Percentiles rank a stretch among this genome's conserved stretches.
Evolutionary conservation across 2,329 filamentous ascomycete species (phyloP).

Genomic region (Fusarium siculi): DNA sequence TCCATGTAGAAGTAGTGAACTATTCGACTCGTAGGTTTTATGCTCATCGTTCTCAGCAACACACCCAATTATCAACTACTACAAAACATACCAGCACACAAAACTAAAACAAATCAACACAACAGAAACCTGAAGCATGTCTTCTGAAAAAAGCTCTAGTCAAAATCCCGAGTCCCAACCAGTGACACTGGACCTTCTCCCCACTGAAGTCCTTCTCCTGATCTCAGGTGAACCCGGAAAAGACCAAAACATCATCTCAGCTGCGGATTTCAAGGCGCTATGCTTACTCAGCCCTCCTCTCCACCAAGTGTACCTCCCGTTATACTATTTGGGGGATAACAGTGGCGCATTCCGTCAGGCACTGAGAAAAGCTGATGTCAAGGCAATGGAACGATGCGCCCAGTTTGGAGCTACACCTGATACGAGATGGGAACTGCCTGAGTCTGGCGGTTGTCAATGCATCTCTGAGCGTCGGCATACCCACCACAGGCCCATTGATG

Average conservation of each 20-base stretch:
- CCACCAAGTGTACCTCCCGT: accelerated
- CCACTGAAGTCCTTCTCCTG: not conserved
- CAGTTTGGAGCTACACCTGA: not conserved
- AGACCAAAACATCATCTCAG: not conserved
- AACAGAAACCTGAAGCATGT: too few species aligned
- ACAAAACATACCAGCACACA: too few species aligned
- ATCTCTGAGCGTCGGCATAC: accelerated
- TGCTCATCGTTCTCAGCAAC: too few species aligned
- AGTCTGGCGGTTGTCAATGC: accelerated
- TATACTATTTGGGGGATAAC: not conserved
- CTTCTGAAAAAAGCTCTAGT: too few species aligned
- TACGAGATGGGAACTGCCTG: not conserved
- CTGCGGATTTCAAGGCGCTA: not conserved
- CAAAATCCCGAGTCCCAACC: too few species aligned
- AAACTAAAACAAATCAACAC: too few species aligned
- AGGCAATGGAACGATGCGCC: not conserved
- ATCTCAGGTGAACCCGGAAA: not conserved
- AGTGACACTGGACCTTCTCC: not conserved
- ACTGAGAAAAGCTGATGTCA: not conserved
- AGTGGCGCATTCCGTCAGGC: not conserved
- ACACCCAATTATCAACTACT: too few species aligned
- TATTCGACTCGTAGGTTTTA: too few species aligned
- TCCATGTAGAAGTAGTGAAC: too few species aligned
- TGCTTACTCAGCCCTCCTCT: not conserved
- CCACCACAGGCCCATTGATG: not conserved